Conservation (phyloP, 768 basidiomycete species). For the Lactarius vividus region DNA sequence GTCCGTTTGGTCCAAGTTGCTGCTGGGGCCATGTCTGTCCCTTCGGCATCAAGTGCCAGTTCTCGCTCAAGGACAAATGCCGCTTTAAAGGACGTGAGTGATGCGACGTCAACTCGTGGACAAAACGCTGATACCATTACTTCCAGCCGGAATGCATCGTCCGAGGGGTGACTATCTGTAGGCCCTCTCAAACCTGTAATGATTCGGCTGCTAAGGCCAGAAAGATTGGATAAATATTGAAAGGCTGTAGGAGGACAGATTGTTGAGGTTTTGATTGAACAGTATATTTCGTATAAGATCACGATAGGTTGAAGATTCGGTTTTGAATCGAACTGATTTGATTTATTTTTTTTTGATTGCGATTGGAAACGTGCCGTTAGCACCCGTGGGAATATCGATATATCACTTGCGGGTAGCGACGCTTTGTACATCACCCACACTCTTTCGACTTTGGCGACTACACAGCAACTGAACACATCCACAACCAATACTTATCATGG, state of each 20-base stretch:
- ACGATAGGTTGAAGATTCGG: constrained; percentile 7
- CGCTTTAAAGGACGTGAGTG: constrained; percentile 77
- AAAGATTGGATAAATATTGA: constrained; percentile 8
- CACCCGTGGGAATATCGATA: constrained; percentile 73
- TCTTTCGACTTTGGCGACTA: constrained; percentile 44
- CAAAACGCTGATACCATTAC: constrained; percentile 1
- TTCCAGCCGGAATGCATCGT: constrained; percentile 43
- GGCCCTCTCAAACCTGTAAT: background rate
- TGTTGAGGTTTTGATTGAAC: constrained; percentile 5
- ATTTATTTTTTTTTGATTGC: constrained; percentile 27
- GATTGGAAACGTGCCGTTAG: constrained; percentile 44
- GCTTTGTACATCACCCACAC: background rate
- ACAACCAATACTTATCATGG: constrained; percentile 9
- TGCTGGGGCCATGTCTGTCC: constrained; percentile 87
- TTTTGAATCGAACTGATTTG: constrained; percentile 16
- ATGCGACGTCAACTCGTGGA: background rate
- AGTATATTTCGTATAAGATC: background rate
- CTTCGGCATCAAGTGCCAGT: constrained; percentile 54
- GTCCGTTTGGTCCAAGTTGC: constrained; percentile 72
- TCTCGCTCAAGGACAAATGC: constrained; percentile 76
- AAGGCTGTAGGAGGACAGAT: background rate
- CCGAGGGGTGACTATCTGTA: constrained; percentile 17
- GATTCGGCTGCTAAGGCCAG: constrained; percentile 1
- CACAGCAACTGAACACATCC: constrained; percentile 24
- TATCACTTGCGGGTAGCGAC: constrained; percentile 14